Percentiles rank a stretch among this genome's conserved stretches.
Evolutionary conservation across 768 basidiomycete species (phyloP).

Genomic region (Mycena kentingensis): DNA sequence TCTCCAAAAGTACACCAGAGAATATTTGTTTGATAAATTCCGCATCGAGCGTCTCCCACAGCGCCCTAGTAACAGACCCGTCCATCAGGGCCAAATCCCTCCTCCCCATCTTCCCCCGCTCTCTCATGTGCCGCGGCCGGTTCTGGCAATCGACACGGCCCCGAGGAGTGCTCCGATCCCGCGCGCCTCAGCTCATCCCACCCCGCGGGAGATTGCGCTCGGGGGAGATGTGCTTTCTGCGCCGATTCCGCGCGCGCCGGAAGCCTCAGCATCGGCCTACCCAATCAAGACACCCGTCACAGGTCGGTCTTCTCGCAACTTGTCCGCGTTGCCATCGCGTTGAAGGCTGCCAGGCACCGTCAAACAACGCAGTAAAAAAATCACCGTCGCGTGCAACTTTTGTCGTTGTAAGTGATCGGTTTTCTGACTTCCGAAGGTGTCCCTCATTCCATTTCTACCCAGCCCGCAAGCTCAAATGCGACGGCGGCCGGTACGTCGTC

Average conservation of each 20-base stretch:
- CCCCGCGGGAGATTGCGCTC: conserved; percentile 49
- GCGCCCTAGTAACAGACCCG: conserved; percentile 47
- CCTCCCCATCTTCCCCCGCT: conserved; percentile 48
- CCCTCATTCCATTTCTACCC: conserved; percentile 25
- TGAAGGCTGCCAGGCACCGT: conserved; percentile 47
- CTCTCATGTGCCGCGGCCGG: conserved; percentile 53
- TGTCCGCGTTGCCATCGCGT: conserved; percentile 18
- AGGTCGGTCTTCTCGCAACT: conserved; percentile 21
- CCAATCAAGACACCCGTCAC: conserved; percentile 36
- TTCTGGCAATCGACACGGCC: conserved; percentile 64
- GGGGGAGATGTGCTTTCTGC: conserved; percentile 46
- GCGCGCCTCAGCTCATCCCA: conserved; percentile 48
- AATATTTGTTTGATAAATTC: conserved; percentile 83
- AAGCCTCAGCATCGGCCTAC: conserved; percentile 38
- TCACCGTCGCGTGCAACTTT: conserved; percentile 88
- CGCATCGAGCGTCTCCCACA: conserved; percentile 57
- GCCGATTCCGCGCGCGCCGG: conserved; percentile 45
- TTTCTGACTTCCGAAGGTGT: conserved; percentile 13
- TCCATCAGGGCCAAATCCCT: conserved; percentile 40
- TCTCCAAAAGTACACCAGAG: conserved; percentile 81
- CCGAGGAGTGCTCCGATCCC: conserved; percentile 44
- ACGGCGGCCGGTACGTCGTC: conserved; percentile 58
- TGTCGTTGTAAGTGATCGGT: conserved; percentile 70
- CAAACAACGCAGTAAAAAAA: conserved; percentile 79
- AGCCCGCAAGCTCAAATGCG: conserved; percentile 90